Evolutionary conservation across 495 filamentous ascomycete species (phyloP).

Genomic region (Annulohypoxylon stygium): DNA sequence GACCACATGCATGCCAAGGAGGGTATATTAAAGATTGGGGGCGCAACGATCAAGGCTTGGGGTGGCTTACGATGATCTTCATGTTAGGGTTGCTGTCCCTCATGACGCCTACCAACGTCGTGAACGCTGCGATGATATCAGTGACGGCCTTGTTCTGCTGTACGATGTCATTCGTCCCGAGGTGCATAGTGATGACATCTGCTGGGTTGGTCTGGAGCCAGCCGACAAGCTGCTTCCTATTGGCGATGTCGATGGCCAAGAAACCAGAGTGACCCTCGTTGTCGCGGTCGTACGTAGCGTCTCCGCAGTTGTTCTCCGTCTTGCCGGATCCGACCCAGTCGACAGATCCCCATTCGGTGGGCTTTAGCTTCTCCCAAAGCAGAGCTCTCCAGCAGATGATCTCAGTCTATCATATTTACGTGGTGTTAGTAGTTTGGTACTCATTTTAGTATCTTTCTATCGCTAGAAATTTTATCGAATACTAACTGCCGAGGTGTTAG

Average conservation of each 20-base stretch:
- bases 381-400: conserved; percentile 63
- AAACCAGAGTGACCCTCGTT: conserved; percentile 69
- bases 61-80: conserved; percentile 64
- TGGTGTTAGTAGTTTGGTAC: neutral
- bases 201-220: conserved; percentile 63
- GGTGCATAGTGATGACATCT: conserved; percentile 65
- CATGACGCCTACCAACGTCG: conserved; percentile 61
- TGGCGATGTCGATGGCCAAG: conserved; percentile 64
- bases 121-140: conserved; percentile 63
- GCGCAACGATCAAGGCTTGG: neutral
- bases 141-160: conserved; percentile 57
- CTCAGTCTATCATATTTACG: conserved; percentile 50
- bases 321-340: conserved; percentile 63
- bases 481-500: neutral
- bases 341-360: conserved; percentile 56
- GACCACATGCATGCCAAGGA: neutral
- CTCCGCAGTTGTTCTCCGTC: conserved; percentile 55
- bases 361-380: conserved; percentile 62
- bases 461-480: neutral
- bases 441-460: neutral
- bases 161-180: conserved; percentile 67
- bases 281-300: conserved; percentile 60
- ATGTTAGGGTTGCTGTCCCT: conserved; percentile 60
- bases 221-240: conserved; percentile 61
- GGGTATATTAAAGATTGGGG: neutral